A percentile compares a stretch with the other conserved stretches of the same genome.
These are phyloP conservation scores for Fusarium globosum DNA, from an alignment of 2,329 filamentous ascomycete genomes.

Conservation along the genomic window DNA sequence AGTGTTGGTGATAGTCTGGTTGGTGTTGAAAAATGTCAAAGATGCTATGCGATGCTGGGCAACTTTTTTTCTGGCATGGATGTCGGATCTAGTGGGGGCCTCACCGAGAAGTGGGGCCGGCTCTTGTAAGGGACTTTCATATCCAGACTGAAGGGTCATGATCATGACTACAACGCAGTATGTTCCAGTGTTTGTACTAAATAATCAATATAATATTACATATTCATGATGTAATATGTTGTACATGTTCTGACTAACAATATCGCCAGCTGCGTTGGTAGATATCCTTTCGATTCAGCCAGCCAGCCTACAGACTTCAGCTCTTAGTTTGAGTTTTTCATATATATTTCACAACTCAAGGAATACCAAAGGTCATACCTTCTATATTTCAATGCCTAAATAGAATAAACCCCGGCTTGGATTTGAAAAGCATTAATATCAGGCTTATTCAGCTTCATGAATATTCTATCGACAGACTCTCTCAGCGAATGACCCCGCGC, in stretches of 20 bases:
- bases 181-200: neutral
- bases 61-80: conserved; percentile 45
- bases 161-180: neutral
- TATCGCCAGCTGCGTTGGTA: neutral
- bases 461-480: conserved; percentile 1
- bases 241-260: no score
- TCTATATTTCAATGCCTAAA: no score
- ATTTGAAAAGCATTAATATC: neutral
- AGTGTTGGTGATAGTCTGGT: conserved; percentile 1
- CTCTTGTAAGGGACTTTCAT: conserved; percentile 10
- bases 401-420: fast-evolving
- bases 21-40: conserved; percentile 35
- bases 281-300: fast-evolving
- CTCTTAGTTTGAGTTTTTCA: neutral
- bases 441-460: conserved; percentile 31
- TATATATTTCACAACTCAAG: neutral
- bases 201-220: no score
- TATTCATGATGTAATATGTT: no score
- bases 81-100: conserved; percentile 37
- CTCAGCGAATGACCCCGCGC: conserved; percentile 44
- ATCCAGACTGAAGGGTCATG: neutral
- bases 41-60: conserved; percentile 16
- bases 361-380: no score
- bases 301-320: neutral
- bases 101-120: conserved; percentile 34